A percentile compares a stretch with the other conserved stretches of the same genome.
phyloP scores from a whole-genome alignment of 2,329 filamentous ascomycete genomes.

The Gliomastix tumulicola region DNA sequence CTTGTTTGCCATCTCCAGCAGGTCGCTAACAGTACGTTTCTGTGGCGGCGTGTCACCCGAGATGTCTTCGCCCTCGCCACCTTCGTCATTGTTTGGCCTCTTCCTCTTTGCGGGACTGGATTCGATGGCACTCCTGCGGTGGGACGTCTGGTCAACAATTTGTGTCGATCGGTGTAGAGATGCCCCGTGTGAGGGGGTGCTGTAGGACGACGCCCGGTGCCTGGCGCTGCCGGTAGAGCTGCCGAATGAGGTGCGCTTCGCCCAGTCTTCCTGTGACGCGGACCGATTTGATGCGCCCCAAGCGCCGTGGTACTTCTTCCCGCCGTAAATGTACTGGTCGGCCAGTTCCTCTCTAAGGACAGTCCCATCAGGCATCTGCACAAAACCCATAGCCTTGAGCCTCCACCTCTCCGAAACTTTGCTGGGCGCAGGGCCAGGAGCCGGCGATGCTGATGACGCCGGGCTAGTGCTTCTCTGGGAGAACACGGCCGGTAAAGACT shows the following conservation, averaged over 20 bases:
- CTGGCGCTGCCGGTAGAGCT: not conserved
- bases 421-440: too few species aligned
- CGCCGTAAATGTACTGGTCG: slow-evolving; percentile 32
- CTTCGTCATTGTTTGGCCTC: not conserved
- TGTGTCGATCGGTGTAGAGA: too few species aligned
- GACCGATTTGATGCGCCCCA: slow-evolving; percentile 10
- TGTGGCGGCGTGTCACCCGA: slow-evolving; percentile 11
- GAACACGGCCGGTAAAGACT: slow-evolving; percentile 28
- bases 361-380: slow-evolving; percentile 45
- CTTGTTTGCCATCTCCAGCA: slow-evolving; percentile 11
- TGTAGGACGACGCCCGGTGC: slow-evolving; percentile 3
- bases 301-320: slow-evolving; percentile 28
- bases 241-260: too few species aligned
- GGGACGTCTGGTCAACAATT: not conserved
- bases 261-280: too few species aligned
- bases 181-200: not conserved
- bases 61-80: not conserved
- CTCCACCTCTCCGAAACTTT: slow-evolving; percentile 36
- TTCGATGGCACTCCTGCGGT: slow-evolving; percentile 6
- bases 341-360: slow-evolving; percentile 45
- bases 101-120: too few species aligned
- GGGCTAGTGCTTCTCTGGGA: slow-evolving; percentile 15
- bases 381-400: slow-evolving; percentile 42
- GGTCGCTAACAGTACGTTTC: slow-evolving; percentile 33
- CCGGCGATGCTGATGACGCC: too few species aligned